A percentile compares a stretch with the other conserved stretches of the same genome.
Conservation (phyloP, 345 rosid species). For the Arabidopsis suecica region DNA sequence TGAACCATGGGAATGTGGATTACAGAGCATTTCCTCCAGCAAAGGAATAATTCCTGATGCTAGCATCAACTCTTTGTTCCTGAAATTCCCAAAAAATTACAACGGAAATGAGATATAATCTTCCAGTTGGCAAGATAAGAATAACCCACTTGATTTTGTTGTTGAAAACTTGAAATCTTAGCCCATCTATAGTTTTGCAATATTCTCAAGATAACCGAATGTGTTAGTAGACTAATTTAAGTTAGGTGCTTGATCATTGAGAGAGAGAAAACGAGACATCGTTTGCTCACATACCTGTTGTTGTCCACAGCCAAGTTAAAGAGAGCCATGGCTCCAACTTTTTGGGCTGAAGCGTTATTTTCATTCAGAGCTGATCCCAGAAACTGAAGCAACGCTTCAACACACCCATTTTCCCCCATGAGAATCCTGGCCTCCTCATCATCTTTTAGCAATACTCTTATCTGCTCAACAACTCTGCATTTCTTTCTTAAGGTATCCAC, state of each 20-base stretch:
- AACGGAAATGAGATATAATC: constrained; percentile 22
- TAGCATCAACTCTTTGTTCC: constrained; percentile 91
- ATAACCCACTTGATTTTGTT: neutral
- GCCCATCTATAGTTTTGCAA: too few relatives aligned
- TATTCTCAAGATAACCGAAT: neutral
- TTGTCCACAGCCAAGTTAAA: constrained; percentile 93
- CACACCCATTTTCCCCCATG: constrained; percentile 89
- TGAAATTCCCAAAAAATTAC: constrained; percentile 36
- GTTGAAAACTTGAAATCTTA: neutral
- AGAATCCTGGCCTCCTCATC: constrained; percentile 89
- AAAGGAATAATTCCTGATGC: constrained; percentile 67
- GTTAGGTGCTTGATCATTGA: neutral
- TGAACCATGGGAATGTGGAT: constrained; percentile 54
- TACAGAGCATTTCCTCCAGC: constrained; percentile 79
- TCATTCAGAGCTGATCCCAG: constrained; percentile 62
- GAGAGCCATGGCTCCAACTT: constrained; percentile 92
- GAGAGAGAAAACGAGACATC: neutral
- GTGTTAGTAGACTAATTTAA: neutral
- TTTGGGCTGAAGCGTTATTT: constrained; percentile 60
- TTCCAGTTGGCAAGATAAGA: neutral
- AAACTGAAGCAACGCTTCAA: constrained; percentile 72
- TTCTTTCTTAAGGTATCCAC: constrained; percentile 58
- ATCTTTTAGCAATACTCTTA: constrained; percentile 74
- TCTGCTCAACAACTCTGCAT: constrained; percentile 69
- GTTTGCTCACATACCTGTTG: constrained; percentile 63